Conservation (phyloP, 441 rosid genomes). For the Oxalis stricta region DNA sequence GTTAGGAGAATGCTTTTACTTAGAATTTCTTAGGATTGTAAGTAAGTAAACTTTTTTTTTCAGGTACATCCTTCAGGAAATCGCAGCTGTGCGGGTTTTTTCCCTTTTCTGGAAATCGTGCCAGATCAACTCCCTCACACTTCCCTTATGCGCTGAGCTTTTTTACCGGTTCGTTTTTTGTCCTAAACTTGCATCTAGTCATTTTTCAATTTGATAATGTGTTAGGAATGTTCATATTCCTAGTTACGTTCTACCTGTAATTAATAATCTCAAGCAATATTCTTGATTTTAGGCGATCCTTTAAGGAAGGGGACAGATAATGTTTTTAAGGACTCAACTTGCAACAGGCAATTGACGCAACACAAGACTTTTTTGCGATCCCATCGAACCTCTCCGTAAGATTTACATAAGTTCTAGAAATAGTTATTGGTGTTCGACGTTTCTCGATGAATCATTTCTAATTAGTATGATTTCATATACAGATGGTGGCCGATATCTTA, state of each 20-base stretch:
- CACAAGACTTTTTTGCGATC: constrained; percentile 20
- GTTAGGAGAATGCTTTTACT: neutral
- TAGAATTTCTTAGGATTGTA: neutral
- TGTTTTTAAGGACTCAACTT: constrained; percentile 26
- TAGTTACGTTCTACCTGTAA: constrained; percentile 4
- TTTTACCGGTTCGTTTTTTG: constrained; percentile 37
- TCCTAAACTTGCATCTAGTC: constrained; percentile 6
- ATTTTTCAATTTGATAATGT: too few species aligned
- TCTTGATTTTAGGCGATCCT: constrained; percentile 29
- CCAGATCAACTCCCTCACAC: constrained; percentile 34
- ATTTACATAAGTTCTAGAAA: neutral
- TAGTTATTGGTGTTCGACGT: neutral
- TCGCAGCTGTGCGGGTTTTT: constrained; percentile 39
- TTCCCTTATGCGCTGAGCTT: constrained; percentile 35
- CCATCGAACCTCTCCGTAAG: constrained; percentile 42
- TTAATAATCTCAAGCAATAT: constrained; percentile 3
- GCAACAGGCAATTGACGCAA: constrained; percentile 20
- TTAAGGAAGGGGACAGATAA: constrained; percentile 19
- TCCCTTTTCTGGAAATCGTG: constrained; percentile 35
- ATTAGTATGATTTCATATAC: constrained; percentile 14
- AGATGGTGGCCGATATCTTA: constrained; percentile 36
- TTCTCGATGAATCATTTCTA: too few species aligned
- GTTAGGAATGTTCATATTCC: too few species aligned
- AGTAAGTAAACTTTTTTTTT: constrained; percentile 11
- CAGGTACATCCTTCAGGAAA: constrained; percentile 67